These are phyloP conservation scores for Podaxis carcinomalis DNA, from an alignment of 768 basidiomycete genomes.

Conservation along the genomic window DNA sequence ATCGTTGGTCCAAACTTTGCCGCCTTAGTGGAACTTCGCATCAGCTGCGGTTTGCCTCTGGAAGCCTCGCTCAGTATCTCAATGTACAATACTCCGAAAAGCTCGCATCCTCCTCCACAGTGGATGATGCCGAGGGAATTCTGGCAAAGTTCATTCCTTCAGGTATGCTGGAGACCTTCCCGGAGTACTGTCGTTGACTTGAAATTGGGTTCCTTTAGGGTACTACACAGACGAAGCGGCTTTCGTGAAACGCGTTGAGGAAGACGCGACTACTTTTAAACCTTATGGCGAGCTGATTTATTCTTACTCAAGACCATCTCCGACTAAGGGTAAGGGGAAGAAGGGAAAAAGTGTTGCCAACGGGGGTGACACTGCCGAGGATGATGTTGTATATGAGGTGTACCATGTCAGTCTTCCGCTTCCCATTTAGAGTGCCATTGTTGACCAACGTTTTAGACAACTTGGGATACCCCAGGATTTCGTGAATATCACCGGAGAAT, in stretches of 20 bases:
- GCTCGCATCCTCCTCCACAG: conserved; percentile 58
- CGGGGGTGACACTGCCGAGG: conserved; percentile 25
- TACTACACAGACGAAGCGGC: conserved; percentile 63
- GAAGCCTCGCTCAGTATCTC: conserved; percentile 77
- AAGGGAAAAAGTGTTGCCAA: conserved; percentile 26
- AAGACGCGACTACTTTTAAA: conserved; percentile 73
- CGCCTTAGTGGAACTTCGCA: background rate
- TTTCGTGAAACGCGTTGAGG: conserved; percentile 69
- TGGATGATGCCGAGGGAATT: conserved; percentile 84
- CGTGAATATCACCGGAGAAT: conserved; percentile 86
- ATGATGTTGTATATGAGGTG: conserved; percentile 76
- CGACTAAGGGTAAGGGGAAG: conserved; percentile 52
- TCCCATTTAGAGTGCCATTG: background rate
- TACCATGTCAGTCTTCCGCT: conserved; percentile 69
- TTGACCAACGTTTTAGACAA: conserved; percentile 46
- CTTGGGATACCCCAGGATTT: conserved; percentile 84
- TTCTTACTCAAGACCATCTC: conserved; percentile 64
- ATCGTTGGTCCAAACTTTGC: background rate
- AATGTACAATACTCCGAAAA: conserved; percentile 63
- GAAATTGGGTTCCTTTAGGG: conserved; percentile 34
- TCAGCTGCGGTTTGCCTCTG: conserved; percentile 84
- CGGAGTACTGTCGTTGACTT: background rate
- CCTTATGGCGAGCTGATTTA: conserved; percentile 75
- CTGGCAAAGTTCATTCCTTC: conserved; percentile 75
- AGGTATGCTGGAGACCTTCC: conserved; percentile 33